Evolutionary conservation across 371 early-diverging fungal genomes (phyloP).

Genomic region (Saksenaea oblongispora): DNA sequence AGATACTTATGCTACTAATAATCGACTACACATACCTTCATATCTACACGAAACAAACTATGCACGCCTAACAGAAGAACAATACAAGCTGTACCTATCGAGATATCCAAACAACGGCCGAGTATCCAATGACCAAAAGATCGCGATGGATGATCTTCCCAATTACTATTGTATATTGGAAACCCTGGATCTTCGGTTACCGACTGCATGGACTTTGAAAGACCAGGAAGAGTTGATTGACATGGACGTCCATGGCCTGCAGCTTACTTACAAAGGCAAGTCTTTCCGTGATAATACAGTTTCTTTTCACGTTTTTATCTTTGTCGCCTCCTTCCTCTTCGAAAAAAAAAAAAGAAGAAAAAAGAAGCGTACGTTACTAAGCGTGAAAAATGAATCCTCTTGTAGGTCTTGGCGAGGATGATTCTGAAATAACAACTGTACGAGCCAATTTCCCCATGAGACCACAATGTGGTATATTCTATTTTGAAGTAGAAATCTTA

Average conservation of each 20-base stretch:
- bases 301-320: conserved; percentile 1
- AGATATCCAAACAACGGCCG: conserved; percentile 7
- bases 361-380: background rate
- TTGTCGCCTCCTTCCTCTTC: conserved; percentile 13
- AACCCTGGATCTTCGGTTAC: conserved; percentile 42
- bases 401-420: conserved; percentile 74
- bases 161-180: conserved; percentile 6
- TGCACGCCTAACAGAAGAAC: conserved; percentile 31
- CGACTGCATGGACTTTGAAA: conserved; percentile 61
- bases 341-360: conserved; percentile 6
- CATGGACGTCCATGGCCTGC: conserved; percentile 50
- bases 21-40: conserved; percentile 35
- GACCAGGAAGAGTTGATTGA: conserved; percentile 57
- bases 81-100: conserved; percentile 23
- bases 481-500: conserved; percentile 84
- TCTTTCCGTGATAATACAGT: conserved; percentile 6
- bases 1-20: conserved; percentile 4
- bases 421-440: conserved; percentile 79
- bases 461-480: conserved; percentile 84
- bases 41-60: conserved; percentile 40
- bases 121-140: conserved; percentile 1
- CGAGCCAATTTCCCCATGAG: conserved; percentile 83
- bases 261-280: conserved; percentile 59
- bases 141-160: conserved; percentile 1
- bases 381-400: background rate